phyloP scores from a whole-genome alignment of 371 early-diverging fungal species.

The Polyrhizophydium stewartii region DNA sequence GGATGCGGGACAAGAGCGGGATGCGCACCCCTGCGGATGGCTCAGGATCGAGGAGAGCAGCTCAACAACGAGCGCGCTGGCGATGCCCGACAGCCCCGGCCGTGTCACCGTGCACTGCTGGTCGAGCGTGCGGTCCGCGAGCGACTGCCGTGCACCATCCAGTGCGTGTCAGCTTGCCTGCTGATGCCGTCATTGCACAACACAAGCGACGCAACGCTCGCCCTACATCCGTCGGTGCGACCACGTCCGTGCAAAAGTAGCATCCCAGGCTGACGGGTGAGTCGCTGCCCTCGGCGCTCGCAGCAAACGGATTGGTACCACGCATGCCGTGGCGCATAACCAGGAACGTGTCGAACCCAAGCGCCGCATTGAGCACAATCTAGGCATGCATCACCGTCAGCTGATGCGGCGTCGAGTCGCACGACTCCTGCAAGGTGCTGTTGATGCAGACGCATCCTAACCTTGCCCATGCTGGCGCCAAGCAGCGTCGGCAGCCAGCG shows the following conservation, averaged over 20 bases:
- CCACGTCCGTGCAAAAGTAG: conserved; percentile 95
- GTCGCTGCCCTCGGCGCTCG: background rate
- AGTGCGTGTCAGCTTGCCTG: background rate
- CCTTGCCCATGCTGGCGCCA: conserved; percentile 55
- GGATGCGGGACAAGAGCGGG: conserved; percentile 8
- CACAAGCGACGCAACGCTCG: background rate
- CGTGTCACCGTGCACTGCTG: conserved; percentile 97
- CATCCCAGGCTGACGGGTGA: conserved; percentile 62
- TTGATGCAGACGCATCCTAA: too few relatives aligned
- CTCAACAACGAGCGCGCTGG: conserved; percentile 84
- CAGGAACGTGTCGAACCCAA: conserved; percentile 94
- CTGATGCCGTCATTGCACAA: background rate
- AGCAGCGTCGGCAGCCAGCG: conserved; percentile 93
- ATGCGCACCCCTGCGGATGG: conserved; percentile 69
- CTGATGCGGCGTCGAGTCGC: background rate
- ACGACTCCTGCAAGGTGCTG: background rate
- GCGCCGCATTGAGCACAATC: conserved; percentile 86
- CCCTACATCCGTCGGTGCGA: conserved; percentile 85
- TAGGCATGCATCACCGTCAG: conserved; percentile 7
- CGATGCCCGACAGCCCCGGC: conserved; percentile 88
- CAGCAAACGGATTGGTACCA: conserved; percentile 2
- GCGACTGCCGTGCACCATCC: conserved; percentile 52
- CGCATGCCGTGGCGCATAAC: conserved; percentile 92
- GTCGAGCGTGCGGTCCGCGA: conserved; percentile 88
- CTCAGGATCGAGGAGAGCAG: conserved; percentile 82